Percentiles rank a stretch among this genome's conserved stretches.
These are phyloP conservation scores for Bifiguratus adelaidae DNA, from an alignment of 192 early-diverging fungal species.

Conservation along the genomic window DNA sequence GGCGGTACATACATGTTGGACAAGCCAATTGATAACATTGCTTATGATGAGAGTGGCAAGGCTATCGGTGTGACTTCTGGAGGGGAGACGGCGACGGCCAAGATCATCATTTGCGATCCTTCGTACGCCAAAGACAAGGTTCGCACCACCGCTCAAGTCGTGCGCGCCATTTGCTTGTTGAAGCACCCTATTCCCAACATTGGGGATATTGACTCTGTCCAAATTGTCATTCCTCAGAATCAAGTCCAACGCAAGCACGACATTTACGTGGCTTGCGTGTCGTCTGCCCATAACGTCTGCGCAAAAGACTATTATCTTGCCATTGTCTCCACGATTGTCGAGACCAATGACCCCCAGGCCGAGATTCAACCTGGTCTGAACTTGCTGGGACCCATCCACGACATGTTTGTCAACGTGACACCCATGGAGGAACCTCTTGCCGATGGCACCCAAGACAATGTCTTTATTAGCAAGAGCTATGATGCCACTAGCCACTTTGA, in stretches of 20 bases:
- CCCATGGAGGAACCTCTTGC: constrained; percentile 81
- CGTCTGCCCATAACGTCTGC: constrained; percentile 84
- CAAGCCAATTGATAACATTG: constrained; percentile 84
- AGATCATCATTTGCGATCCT: constrained; percentile 93
- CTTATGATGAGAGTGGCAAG: constrained; percentile 71
- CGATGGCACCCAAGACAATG: constrained; percentile 72
- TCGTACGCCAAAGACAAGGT: constrained; percentile 81
- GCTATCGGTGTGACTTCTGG: constrained; percentile 87
- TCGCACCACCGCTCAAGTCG: constrained; percentile 73
- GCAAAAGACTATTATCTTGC: constrained; percentile 82
- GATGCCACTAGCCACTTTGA: constrained; percentile 99
- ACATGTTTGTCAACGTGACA: constrained; percentile 83
- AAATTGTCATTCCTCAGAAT: constrained; percentile 97
- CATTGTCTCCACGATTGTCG: constrained; percentile 95
- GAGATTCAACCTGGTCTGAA: constrained; percentile 85
- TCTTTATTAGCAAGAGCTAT: constrained; percentile 91
- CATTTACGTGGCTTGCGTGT: constrained; percentile 92
- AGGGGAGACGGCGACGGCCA: constrained; percentile 53
- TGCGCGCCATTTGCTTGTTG: constrained; percentile 95
- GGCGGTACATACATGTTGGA: constrained; percentile 99
- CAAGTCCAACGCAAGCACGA: constrained; percentile 91
- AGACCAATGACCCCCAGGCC: constrained; percentile 81
- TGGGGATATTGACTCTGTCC: constrained; percentile 74
- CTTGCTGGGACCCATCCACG: constrained; percentile 81
- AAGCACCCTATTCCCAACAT: constrained; percentile 88